Evolutionary conservation across 371 early-diverging fungal species (phyloP).

Genomic region (Syncephalastrum contaminatum): DNA sequence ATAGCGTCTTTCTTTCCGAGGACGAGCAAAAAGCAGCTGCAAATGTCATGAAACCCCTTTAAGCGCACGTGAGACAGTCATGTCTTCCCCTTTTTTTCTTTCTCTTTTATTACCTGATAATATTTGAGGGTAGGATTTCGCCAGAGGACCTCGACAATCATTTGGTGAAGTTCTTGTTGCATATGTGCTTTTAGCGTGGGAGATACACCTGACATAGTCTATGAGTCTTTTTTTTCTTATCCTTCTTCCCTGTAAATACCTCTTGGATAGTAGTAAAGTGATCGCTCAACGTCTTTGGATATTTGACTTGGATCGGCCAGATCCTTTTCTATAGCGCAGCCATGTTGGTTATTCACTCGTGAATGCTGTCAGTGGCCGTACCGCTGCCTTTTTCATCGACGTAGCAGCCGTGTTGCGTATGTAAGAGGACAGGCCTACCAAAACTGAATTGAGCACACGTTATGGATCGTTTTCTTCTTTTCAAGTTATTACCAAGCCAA

Average conservation of each 20-base stretch:
- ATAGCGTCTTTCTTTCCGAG: constrained; percentile 53
- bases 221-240: not conserved
- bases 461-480: not conserved
- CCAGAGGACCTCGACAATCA: constrained; percentile 54
- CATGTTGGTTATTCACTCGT: not conserved
- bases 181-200: constrained; percentile 43
- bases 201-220: constrained; percentile 30
- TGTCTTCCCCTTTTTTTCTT: not conserved
- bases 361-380: constrained; percentile 6
- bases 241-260: constrained; percentile 15
- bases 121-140: constrained; percentile 49
- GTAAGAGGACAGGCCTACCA: constrained; percentile 48
- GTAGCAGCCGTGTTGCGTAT: constrained; percentile 52
- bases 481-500: constrained; percentile 50
- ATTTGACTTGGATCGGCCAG: constrained; percentile 50
- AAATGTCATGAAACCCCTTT: constrained; percentile 56
- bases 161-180: constrained; percentile 46
- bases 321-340: constrained; percentile 35
- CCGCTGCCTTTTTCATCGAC: constrained; percentile 51
- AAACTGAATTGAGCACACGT: not conserved
- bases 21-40: constrained; percentile 48
- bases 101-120: constrained; percentile 36
- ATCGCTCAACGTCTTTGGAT: constrained; percentile 49
- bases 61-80: not conserved
- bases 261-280: constrained; percentile 53